Base-by-base conservation (phyloP, 2,329 filamentous ascomycete species). In the Lasiodiplodia citricola region DNA sequence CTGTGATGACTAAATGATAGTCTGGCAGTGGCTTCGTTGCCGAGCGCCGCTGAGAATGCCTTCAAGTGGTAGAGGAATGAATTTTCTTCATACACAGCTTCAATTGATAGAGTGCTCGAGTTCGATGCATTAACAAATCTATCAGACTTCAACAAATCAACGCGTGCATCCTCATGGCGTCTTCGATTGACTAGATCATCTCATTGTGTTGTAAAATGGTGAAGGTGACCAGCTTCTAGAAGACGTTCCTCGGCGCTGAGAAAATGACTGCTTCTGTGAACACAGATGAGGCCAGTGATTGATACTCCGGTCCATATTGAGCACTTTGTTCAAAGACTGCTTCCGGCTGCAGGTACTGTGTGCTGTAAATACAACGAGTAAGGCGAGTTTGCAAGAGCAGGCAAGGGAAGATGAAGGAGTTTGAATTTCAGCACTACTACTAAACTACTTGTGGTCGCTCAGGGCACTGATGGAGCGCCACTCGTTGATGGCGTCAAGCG, bases 401-500 rank as follows among this genome's bases (percentile, higher is more conserved):
- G 10, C 44, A 47, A 16, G 10, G 13, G n/a, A 47, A 4, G 44
- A 10, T 47, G 0, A 11, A 47, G n/a, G 16, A 11, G 14, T 2
- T n/a, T 52, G 6, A 13, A n/a, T 52, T 52, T 52, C 21, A 13
- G 21, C 28, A 6, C 50, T 52, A 52, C 23, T 35, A 6, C 50
- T 52, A 23, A 23, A 25, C 50, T 52, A 52, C 11, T 52, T 52
- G 50, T 10, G 6, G 50, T 52, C 50, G n/a, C 50, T 52, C 50
- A 52, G 50, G 50, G 50, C 50, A 13, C 50, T 52, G n/a, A 52
- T 52, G 21, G 50, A 52, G 50, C 50, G 50, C 50, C 50, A 52
- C 50, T 52, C 50, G 11, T 52, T 23, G 50, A 52, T 23, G 6
- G 23, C 21, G 10, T 52, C 50, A 23, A 52, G 16, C 11, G 50